Conservation (phyloP, 2,329 filamentous ascomycete genomes). For the Pseudopyricularia javanii region DNA sequence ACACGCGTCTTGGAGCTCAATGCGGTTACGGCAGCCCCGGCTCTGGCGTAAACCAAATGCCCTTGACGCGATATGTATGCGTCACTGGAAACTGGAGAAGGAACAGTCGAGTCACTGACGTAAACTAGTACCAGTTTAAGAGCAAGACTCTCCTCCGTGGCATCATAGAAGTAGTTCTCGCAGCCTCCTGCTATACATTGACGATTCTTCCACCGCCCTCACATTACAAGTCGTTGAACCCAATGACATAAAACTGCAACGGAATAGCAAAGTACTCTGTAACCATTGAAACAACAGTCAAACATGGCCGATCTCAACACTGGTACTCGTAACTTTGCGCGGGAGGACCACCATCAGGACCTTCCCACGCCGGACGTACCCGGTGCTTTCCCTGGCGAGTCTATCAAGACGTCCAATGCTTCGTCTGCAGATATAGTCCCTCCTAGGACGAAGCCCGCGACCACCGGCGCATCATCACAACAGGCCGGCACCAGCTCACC, state of each 20-base stretch:
- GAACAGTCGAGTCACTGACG: not conserved
- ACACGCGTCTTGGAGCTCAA: not conserved
- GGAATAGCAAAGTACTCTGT: not conserved
- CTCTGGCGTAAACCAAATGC: not conserved
- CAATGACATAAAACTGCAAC: not conserved
- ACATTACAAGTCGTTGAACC: not conserved
- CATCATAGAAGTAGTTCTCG: not conserved
- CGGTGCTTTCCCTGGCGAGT: not conserved
- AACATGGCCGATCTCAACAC: constrained; percentile 2
- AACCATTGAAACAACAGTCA: not conserved
- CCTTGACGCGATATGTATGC: too few relatives aligned
- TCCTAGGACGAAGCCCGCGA: not conserved
- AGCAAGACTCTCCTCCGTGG: too few relatives aligned
- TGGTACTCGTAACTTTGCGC: not conserved
- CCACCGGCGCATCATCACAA: not conserved
- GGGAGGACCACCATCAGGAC: not conserved
- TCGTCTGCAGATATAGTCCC: not conserved
- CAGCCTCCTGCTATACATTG: not conserved
- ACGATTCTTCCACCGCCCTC: not conserved
- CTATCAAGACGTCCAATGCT: not conserved
- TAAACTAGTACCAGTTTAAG: not conserved
- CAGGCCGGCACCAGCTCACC: not conserved
- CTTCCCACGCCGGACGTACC: not conserved
- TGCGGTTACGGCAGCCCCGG: not conserved
- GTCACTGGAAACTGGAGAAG: not conserved